Evolutionary conservation across 768 basidiomycete genomes (phyloP).

Genomic region (Suillus paluster): DNA sequence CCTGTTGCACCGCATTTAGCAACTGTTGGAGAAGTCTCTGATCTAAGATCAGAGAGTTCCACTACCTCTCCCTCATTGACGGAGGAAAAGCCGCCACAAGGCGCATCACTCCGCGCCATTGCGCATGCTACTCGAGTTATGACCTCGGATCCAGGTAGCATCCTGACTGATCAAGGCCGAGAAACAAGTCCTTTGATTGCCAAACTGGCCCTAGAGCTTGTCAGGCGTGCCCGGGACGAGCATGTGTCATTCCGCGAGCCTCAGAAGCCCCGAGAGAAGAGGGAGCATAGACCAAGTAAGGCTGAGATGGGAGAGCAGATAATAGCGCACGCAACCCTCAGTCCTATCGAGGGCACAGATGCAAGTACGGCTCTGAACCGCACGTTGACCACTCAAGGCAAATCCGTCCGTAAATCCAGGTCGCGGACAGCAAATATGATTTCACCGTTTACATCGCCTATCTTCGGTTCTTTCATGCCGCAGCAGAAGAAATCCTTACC

Average conservation of each 20-base stretch:
- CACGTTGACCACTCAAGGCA: slow-evolving; percentile 45
- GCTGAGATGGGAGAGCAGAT: slow-evolving; percentile 33
- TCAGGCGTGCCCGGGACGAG: slow-evolving; percentile 70
- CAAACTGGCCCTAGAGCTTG: slow-evolving; percentile 66
- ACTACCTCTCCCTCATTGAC: slow-evolving; percentile 29
- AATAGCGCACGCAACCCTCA: slow-evolving; percentile 49
- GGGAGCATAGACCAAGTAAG: slow-evolving; percentile 37
- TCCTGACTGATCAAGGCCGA: slow-evolving; percentile 70
- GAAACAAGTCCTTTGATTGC: slow-evolving; percentile 67
- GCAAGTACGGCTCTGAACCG: slow-evolving; percentile 50
- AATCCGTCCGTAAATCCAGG: slow-evolving; percentile 38
- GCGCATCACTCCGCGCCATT: slow-evolving; percentile 74
- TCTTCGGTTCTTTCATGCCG: slow-evolving; percentile 62
- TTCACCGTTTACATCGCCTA: slow-evolving; percentile 54
- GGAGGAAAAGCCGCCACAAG: slow-evolving; percentile 51
- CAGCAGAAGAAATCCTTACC: slow-evolving; percentile 48
- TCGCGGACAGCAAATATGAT: slow-evolving; percentile 41
- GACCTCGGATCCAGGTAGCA: slow-evolving; percentile 76
- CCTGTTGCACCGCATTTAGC: slow-evolving; percentile 34
- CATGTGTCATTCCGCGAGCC: slow-evolving; percentile 47
- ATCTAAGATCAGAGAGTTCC: slow-evolving; percentile 29
- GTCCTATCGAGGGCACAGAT: slow-evolving; percentile 45
- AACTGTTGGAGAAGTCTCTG: slow-evolving; percentile 23
- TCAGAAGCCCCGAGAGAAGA: slow-evolving; percentile 50
- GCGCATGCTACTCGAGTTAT: slow-evolving; percentile 86